Base-by-base conservation (phyloP, 2,329 filamentous ascomycete species). In the Chaetomium sp. region DNA sequence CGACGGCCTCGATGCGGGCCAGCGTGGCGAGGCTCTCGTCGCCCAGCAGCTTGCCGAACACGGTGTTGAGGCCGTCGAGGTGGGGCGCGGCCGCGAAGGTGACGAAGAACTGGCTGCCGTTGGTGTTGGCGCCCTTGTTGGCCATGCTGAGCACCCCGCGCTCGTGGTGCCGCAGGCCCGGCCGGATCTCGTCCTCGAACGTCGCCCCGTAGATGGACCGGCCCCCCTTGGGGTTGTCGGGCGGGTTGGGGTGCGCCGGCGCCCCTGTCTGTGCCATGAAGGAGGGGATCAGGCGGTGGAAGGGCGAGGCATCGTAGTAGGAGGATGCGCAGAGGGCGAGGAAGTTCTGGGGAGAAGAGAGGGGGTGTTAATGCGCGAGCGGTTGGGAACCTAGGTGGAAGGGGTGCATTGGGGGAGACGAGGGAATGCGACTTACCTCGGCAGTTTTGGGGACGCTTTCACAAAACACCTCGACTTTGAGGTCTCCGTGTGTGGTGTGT, bases 391-490 rank as follows among this genome's bases (percentile, higher is more conserved):
- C 27, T 29, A n/a, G n/a, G 10, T 10, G 56, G 25, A 13, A n/a
- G 59, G 38, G 38, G 7, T 33, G 8, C 13, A 1, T 51, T 29
- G 23, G 2, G 3, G 12, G 3, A 42, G 27, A 10, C 31, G 27
- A 47, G n/a, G 31, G 38, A 6, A 31, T 53, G 51, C 45, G 71
- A 42, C 79, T 63, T 80, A 90, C 90, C 80, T 97, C 91, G 68
- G 93, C 90, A 0, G 95, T 97, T 77, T 94, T 93, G 68, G 95
- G 95, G 35, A 96, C 92, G 71, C 91, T 89, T 77, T 97, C 92
- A 81, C 94, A 98, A 80, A 97, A 98, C 70, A 99, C 83, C 78
- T 98, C 95, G 72, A 98, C 86, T 80, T 98, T 99, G 75, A 99
- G 84, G 78, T 95, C 90, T 75, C 95, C 95, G 60, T 90, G 85